phyloP scores from a whole-genome alignment of 1,284 basidiomycete genomes.

The Earliella scabrosa region DNA sequence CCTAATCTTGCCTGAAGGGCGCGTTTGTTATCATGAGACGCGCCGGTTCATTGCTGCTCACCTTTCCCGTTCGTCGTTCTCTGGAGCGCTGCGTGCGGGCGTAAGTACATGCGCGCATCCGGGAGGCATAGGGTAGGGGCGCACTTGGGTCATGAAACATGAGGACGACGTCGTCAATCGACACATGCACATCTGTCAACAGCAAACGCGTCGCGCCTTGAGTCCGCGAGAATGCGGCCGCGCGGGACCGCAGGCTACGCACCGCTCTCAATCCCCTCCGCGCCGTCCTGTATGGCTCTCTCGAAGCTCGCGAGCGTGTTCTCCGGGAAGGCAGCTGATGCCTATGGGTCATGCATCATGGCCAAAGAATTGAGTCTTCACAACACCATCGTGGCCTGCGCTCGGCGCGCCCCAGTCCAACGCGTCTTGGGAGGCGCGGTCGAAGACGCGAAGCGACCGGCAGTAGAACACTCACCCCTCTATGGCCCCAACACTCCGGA shows the following conservation, averaged over 20 bases:
- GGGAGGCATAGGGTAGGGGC: conserved; percentile 33
- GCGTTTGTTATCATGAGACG: no score
- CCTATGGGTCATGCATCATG: conserved; percentile 47
- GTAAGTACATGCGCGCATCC: conserved; percentile 15
- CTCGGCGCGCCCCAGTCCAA: no score
- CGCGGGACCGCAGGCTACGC: conserved; percentile 38
- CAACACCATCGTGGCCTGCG: no score
- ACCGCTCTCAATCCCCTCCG: conserved; percentile 95
- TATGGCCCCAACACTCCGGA: conserved; percentile 91
- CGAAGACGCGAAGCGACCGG: neutral
- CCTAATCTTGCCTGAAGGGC: conserved; percentile 66
- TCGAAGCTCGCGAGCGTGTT: conserved; percentile 94
- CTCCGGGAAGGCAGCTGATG: conserved; percentile 86
- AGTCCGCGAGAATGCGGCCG: conserved; percentile 23
- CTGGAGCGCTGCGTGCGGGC: conserved; percentile 52
- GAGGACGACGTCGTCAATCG: conserved; percentile 85
- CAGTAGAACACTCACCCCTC: conserved; percentile 68
- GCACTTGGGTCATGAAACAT: conserved; percentile 95
- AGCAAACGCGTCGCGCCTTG: conserved; percentile 31
- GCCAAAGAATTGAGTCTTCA: no score
- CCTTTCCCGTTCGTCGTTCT: conserved; percentile 74
- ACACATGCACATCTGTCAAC: conserved; percentile 92
- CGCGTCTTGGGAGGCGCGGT: no score
- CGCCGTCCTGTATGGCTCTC: conserved; percentile 90
- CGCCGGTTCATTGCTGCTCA: no score